Conservation (phyloP, 1,284 basidiomycete species). For the Cryptococcus sp. region DNA sequence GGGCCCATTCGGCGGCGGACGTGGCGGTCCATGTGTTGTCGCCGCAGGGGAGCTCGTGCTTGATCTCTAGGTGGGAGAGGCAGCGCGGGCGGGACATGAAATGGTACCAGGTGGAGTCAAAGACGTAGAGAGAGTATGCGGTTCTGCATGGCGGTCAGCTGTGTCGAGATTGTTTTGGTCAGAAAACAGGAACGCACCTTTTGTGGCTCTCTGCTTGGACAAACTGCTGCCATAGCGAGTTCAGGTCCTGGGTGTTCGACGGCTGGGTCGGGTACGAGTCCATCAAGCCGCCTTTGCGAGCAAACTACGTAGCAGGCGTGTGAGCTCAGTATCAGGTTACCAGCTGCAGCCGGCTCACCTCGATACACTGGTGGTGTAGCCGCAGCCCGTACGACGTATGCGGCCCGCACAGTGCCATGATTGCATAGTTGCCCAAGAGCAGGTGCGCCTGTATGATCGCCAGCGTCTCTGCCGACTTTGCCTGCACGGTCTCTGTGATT, state of each 20-base stretch:
- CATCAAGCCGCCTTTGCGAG: slow-evolving; percentile 8
- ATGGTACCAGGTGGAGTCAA: slow-evolving; percentile 33
- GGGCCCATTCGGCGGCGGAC: slow-evolving; percentile 28
- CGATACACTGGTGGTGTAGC: slow-evolving; percentile 2
- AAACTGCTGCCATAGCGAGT: slow-evolving; percentile 8
- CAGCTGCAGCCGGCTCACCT: not conserved
- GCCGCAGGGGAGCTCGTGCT: slow-evolving; percentile 31
- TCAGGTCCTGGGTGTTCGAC: slow-evolving; percentile 2
- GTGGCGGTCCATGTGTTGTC: slow-evolving; percentile 18
- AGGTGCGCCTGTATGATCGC: slow-evolving; percentile 9
- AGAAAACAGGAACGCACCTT: not conserved
- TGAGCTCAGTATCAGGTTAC: not conserved
- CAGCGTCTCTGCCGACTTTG: not conserved
- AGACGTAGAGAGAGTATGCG: slow-evolving; percentile 20
- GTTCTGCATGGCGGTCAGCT: slow-evolving; percentile 15
- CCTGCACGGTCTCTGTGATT: not conserved
- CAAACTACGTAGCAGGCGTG: not conserved
- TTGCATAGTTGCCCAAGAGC: slow-evolving; percentile 4
- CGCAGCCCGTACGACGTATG: slow-evolving; percentile 1
- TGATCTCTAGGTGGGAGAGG: slow-evolving; percentile 37
- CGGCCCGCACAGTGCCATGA: slow-evolving; percentile 2
- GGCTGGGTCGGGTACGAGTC: slow-evolving; percentile 6
- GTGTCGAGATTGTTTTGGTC: too few relatives aligned
- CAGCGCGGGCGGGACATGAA: slow-evolving; percentile 28
- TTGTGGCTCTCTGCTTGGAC: slow-evolving; percentile 8